These are phyloP conservation scores for Neospora caninum DNA, from an alignment of 169 alveolate species.

Conservation along the genomic window DNA sequence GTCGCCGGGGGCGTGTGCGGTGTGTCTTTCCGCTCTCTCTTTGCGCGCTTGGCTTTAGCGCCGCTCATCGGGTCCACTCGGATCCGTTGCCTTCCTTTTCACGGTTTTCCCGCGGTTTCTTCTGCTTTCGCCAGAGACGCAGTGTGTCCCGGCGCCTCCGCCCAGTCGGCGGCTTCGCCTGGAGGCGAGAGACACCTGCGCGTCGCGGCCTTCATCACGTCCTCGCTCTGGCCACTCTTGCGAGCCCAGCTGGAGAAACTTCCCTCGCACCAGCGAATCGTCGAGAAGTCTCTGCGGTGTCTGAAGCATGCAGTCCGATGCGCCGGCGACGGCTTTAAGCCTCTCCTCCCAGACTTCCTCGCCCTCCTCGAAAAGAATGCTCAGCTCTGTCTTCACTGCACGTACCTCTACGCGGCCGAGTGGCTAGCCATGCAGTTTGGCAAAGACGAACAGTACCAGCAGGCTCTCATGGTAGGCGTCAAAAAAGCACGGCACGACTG, in stretches of 20 bases:
- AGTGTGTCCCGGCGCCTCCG: not conserved
- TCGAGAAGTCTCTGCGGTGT: slow-evolving; percentile 46
- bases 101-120: no score
- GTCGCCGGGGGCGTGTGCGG: no score
- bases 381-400: slow-evolving; percentile 33
- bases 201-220: slow-evolving; percentile 27
- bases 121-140: slow-evolving; percentile 14
- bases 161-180: not conserved
- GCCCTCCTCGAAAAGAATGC: slow-evolving; percentile 35
- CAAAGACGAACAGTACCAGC: slow-evolving; percentile 14
- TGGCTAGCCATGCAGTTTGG: slow-evolving; percentile 49
- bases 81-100: no score
- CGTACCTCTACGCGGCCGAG: slow-evolving; percentile 56
- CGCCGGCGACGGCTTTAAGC: slow-evolving; percentile 43
- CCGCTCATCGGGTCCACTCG: no score
- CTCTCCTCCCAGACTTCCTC: slow-evolving; percentile 14
- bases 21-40: no score
- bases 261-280: slow-evolving; percentile 7
- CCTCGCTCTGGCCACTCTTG: slow-evolving; percentile 50
- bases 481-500: not conserved
- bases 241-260: slow-evolving; percentile 32
- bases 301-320: slow-evolving; percentile 57
- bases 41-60: no score
- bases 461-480: not conserved
- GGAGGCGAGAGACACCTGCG: not conserved